Evolutionary conservation across 106 monocot genomes (phyloP).

Genomic region (Dactylorhiza incarnata): DNA sequence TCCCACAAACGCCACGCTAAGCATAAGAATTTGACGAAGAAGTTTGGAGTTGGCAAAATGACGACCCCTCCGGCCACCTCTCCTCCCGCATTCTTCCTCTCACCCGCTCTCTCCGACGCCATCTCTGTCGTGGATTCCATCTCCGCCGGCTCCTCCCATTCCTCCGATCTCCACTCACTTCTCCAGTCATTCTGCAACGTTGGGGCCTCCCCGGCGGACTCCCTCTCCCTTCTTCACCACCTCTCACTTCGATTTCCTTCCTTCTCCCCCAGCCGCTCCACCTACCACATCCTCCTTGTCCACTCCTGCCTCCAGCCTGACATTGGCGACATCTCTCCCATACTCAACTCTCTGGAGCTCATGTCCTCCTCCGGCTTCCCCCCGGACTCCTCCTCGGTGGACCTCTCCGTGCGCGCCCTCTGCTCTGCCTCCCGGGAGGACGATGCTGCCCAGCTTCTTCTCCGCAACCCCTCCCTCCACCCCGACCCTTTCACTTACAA

Average conservation of each 20-base stretch:
- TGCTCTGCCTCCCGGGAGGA: constrained; percentile 60
- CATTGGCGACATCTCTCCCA: constrained; percentile 14
- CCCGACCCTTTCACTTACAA: constrained; percentile 67
- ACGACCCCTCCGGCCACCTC: neutral
- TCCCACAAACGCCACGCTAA: constrained; percentile 6
- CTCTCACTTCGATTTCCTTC: constrained; percentile 25
- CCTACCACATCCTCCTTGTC: constrained; percentile 38
- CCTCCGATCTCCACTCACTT: constrained; percentile 21
- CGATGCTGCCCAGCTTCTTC: constrained; percentile 30
- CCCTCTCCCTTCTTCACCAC: constrained; percentile 41
- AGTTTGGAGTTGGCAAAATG: neutral
- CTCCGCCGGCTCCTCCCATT: neutral
- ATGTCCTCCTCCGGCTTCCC: constrained; percentile 20
- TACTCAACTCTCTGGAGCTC: constrained; percentile 20
- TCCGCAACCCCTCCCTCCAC: constrained; percentile 9
- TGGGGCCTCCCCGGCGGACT: constrained; percentile 28
- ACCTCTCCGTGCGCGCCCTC: constrained; percentile 60
- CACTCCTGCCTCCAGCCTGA: constrained; percentile 35
- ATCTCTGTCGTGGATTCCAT: constrained; percentile 1
- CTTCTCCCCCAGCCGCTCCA: constrained; percentile 25
- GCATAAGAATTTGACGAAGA: constrained; percentile 9
- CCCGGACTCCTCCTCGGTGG: constrained; percentile 38
- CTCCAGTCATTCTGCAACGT: constrained; percentile 48
- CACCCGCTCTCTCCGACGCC: constrained; percentile 30
- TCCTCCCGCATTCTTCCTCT: constrained; percentile 21